Evolutionary conservation across 163 green algal species (phyloP).

Genomic region (Trebouxia gelatinosa): DNA sequence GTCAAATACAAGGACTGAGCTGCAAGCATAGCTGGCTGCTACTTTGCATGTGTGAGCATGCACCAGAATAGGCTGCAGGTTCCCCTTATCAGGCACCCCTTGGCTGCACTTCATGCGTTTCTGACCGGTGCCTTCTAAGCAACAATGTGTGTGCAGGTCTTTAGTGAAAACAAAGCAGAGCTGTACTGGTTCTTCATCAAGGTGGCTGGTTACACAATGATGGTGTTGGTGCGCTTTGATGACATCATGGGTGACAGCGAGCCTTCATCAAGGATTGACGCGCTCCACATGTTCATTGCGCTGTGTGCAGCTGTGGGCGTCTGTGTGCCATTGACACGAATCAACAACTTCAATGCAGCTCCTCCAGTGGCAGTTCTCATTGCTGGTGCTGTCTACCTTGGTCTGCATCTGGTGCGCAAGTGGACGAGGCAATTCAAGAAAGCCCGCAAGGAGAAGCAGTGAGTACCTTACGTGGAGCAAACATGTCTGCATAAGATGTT

Average conservation of each 20-base stretch:
- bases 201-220: conserved; percentile 16
- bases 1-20: too few relatives aligned
- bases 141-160: conserved; percentile 19
- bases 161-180: neutral
- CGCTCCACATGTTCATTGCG: neutral
- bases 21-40: too few relatives aligned
- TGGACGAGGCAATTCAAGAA: conserved; percentile 1
- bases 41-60: too few relatives aligned
- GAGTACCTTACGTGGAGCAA: too few relatives aligned
- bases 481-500: too few relatives aligned
- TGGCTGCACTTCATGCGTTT: too few relatives aligned
- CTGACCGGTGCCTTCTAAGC: too few relatives aligned
- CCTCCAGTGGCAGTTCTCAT: neutral
- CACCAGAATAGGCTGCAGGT: too few relatives aligned
- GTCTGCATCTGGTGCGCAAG: conserved; percentile 14
- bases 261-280: conserved; percentile 7
- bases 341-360: neutral
- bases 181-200: conserved; percentile 27
- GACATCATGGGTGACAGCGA: conserved; percentile 21
- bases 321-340: neutral
- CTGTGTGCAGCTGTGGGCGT: neutral
- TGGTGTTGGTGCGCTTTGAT: conserved; percentile 31
- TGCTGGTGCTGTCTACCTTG: conserved; percentile 6
- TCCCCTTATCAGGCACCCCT: too few relatives aligned
- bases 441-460: conserved; percentile 11